These are phyloP conservation scores for Kwoniella heveanensis DNA, from an alignment of 768 basidiomycete species.

Conservation along the genomic window DNA sequence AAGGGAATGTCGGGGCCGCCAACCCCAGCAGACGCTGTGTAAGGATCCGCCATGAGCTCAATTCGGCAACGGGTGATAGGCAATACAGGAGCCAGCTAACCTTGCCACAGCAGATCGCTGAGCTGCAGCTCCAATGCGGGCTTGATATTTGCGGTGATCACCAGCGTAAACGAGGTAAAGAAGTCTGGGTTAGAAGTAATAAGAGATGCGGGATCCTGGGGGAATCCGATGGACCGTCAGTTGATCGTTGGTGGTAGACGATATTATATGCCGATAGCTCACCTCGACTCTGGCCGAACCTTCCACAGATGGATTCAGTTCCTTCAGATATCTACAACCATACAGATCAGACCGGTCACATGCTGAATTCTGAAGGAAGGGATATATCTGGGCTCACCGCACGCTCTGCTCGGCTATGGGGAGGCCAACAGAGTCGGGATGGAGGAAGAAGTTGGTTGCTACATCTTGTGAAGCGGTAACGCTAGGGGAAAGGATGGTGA, in stretches of 20 bases:
- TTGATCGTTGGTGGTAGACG: not conserved
- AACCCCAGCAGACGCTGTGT: constrained; percentile 59
- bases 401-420: constrained; percentile 78
- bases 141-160: constrained; percentile 82
- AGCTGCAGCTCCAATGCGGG: constrained; percentile 64
- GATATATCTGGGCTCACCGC: constrained; percentile 55
- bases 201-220: constrained; percentile 62
- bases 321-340: constrained; percentile 66
- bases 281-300: constrained; percentile 66
- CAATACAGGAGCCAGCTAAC: too few species aligned
- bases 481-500: constrained; percentile 78
- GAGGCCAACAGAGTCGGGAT: constrained; percentile 75
- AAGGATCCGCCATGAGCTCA: too few species aligned
- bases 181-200: constrained; percentile 64
- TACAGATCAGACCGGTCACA: constrained; percentile 4
- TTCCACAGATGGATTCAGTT: constrained; percentile 85
- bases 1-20: constrained; percentile 62
- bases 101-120: constrained; percentile 68
- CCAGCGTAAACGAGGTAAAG: constrained; percentile 69
- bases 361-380: too few species aligned
- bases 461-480: constrained; percentile 72
- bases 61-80: too few species aligned
- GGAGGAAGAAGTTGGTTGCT: constrained; percentile 95
- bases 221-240: not conserved
- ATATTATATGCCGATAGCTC: constrained; percentile 21